Evolutionary conservation across 306 rosid species (phyloP), one percentile per base, ranked within the genome.

Genomic region (Alnus glutinosa): DNA sequence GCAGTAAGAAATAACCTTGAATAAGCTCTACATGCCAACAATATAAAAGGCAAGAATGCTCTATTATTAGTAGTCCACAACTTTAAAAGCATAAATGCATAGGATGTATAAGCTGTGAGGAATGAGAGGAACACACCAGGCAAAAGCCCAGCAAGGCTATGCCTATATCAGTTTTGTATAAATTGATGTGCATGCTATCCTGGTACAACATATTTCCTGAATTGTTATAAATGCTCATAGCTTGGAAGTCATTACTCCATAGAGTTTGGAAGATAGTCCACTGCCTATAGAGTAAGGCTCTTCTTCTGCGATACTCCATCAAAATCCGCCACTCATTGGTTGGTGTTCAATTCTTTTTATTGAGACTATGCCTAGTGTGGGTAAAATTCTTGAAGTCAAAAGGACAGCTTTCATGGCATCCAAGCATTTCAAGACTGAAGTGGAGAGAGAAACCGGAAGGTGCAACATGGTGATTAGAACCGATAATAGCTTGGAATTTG

Each of bases 1-100:
- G 78, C 37, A 46, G 77, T 72, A 82, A 83, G 75, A 75, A 64
- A 64, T 69, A 81, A 78, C 28, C 79, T 58, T 19, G 74, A 58
- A 75, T 2, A 78, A 70, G 28, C 47, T 73, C 28, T 66, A 59
- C 55, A 74, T 74, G 76, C 69, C n/a, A 58, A 72, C 62, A 78
- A 74, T 51, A 79, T 71, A 77, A 18, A 79, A 75, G 69, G 70
- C 15, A 71, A 80, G 51, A 32, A 71, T 58, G 49, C 37, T 72
- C 69, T 69, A 79, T 55, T 4, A 62, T 71, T 48, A 74, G 49
- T 57, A 13, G 46, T 77, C 71, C 44, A 73, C 48, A 34, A 73
- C 48, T 36, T 64, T 4, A 50, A 4, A 52, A 75, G 48, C 63
- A 71, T 44, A 59, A 52, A 36, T 2, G 75, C 42, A 64, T 73